Conservation (phyloP, 352 stramenopile genomes). For the Globisporangium mamillatum region DNA sequence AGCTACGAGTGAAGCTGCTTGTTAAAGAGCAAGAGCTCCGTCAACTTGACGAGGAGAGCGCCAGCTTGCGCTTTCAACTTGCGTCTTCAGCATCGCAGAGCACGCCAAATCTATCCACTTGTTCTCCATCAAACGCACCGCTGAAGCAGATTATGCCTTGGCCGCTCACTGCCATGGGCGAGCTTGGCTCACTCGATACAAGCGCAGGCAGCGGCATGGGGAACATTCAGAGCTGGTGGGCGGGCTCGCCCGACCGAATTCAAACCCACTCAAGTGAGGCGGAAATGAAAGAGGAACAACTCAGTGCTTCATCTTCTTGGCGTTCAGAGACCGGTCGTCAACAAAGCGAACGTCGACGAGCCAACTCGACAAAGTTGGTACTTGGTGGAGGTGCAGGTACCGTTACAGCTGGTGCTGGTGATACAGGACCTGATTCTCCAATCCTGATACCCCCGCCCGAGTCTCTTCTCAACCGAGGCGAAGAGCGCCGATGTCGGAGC, state of each 20-base stretch:
- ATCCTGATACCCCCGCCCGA: neutral
- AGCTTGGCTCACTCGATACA: slow-evolving; percentile 18
- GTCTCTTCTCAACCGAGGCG: neutral
- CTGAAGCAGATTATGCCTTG: slow-evolving; percentile 6
- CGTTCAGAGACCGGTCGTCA: too few relatives aligned
- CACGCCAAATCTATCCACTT: slow-evolving; percentile 14
- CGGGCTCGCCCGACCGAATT: slow-evolving; percentile 18
- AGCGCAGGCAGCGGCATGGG: slow-evolving; percentile 15
- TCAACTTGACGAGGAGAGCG: neutral
- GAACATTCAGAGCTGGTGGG: slow-evolving; percentile 65
- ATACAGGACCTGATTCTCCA: neutral
- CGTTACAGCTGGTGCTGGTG: neutral
- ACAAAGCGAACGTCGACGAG: slow-evolving; percentile 6
- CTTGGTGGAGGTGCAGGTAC: neutral
- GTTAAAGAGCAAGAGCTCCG: slow-evolving; percentile 17
- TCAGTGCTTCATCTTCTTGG: neutral
- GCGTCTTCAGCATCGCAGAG: neutral
- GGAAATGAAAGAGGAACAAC: slow-evolving; percentile 14
- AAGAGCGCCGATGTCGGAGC: slow-evolving; percentile 17
- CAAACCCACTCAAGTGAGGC: neutral
- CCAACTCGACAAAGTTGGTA: slow-evolving; percentile 1
- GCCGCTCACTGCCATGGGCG: slow-evolving; percentile 27
- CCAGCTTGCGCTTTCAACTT: neutral
- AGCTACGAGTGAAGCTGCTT: slow-evolving; percentile 13
- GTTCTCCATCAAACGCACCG: neutral